Base-by-base conservation (phyloP, 2,329 filamentous ascomycete species). In the Cordyceps cateniannulata region DNA sequence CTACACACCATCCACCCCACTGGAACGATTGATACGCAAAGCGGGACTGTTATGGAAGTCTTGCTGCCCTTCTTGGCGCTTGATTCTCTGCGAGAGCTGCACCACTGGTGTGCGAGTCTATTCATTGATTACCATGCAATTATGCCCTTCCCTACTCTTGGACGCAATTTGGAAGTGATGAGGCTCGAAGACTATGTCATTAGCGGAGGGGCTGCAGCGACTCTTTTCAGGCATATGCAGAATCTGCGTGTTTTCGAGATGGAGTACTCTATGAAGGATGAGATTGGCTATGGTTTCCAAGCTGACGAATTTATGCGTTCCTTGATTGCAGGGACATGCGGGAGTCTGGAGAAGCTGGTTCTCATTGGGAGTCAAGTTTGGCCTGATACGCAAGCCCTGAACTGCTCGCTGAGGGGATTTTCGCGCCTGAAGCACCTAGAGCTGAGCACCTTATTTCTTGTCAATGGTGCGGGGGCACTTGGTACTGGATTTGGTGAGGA, bases 1-100 rank as follows among this genome's bases (percentile, higher is more conserved):
- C 24, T 61, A 14, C 52, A 38, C 16, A 10, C 9, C 14, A 24
- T 61, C 18, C 3, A 27, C 3, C 32, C 42, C 0, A 38, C n/a
- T 3, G 4, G 5, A 1, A 24, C 44, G 16, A 8, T 61, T 10
- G 24, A 24, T 14, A 4, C 4, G 22, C 50, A 56, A 20, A 1
- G 3, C 18, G 59, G 44, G 5, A 25, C 14, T 3, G 5, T 25
- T 18, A 24, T 61, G 32, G 47, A 50, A 18, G 6, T 1, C 3
- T 10, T 61, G 8, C 50, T 61, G 25, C 60, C 60, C 18, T 61
- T 61, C 18, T 7, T 61, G 25, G 27, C 53, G 24, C 52, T 61
- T 2, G 45, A 61, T 7, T 57, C 60, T 3, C 10, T 61, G 25
- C 53, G 27, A 8, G 32, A 52, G 29, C 42, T 57, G 5, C 12